phyloP scores from a whole-genome alignment of 768 basidiomycete species.

The Collybia sp. region DNA sequence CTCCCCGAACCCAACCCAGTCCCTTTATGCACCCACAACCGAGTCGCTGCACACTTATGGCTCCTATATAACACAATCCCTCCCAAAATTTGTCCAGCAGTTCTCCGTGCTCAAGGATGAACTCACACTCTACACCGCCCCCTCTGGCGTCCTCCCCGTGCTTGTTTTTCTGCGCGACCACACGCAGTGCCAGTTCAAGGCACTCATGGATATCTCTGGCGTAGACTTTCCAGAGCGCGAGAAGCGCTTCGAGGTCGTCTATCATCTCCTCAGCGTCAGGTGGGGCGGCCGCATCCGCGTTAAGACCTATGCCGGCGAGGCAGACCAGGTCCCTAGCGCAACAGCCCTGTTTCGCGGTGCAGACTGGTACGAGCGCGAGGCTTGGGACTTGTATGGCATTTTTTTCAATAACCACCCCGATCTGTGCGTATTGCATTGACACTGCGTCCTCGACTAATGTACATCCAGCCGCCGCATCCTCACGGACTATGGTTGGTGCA shows the following conservation, averaged over 20 bases:
- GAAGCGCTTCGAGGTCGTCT: conserved; percentile 95
- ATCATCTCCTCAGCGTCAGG: conserved; percentile 82
- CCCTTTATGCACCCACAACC: conserved; percentile 66
- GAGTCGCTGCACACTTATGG: conserved; percentile 87
- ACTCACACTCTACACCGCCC: conserved; percentile 82
- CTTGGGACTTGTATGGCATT: conserved; percentile 97
- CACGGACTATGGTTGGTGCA: conserved; percentile 84
- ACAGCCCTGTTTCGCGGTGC: conserved; percentile 82
- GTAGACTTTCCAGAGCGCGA: conserved; percentile 93
- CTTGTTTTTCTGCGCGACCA: conserved; percentile 94
- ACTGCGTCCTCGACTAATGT: conserved; percentile 6
- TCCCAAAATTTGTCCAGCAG: conserved; percentile 97
- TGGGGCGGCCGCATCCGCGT: conserved; percentile 86
- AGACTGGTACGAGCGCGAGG: conserved; percentile 98
- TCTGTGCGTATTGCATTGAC: conserved; percentile 52
- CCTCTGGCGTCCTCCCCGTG: conserved; percentile 77
- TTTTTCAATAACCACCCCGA: conserved; percentile 97
- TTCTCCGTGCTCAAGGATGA: conserved; percentile 97
- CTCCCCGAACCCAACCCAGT: conserved; percentile 80
- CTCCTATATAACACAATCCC: conserved; percentile 87
- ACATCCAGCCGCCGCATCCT: conserved; percentile 81
- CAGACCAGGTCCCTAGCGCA: conserved; percentile 83
- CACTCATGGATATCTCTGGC: conserved; percentile 88
- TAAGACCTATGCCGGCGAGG: conserved; percentile 96
- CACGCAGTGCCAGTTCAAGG: conserved; percentile 91